phyloP scores from a whole-genome alignment of 2,329 filamentous ascomycete species.

The Keithomyces neogunnii region DNA sequence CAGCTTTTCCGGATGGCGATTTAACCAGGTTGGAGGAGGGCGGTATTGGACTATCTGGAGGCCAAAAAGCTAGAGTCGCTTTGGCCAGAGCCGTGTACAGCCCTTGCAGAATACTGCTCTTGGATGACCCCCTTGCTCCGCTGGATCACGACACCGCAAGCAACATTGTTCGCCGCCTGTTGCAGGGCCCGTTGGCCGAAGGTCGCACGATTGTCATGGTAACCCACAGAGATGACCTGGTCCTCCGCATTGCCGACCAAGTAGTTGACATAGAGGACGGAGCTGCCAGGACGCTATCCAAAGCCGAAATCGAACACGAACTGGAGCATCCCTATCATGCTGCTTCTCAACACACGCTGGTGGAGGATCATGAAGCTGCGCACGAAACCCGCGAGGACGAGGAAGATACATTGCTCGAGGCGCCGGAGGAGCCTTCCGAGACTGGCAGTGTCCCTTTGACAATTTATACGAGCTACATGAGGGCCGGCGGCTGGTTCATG shows the following conservation, averaged over 20 bases:
- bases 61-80: slow-evolving; percentile 54
- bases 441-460: slow-evolving; percentile 65
- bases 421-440: slow-evolving; percentile 24
- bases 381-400: slow-evolving; percentile 24
- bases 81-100: slow-evolving; percentile 56
- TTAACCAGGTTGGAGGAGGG: slow-evolving; percentile 53
- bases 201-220: slow-evolving; percentile 69
- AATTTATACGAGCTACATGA: slow-evolving; percentile 81
- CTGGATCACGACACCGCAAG: slow-evolving; percentile 54
- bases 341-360: slow-evolving; percentile 2
- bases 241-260: slow-evolving; percentile 63
- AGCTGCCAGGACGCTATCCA: slow-evolving; percentile 38
- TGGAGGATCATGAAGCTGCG: slow-evolving; percentile 14
- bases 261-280: slow-evolving; percentile 62
- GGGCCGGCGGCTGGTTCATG: slow-evolving; percentile 65
- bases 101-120: slow-evolving; percentile 44
- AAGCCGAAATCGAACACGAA: slow-evolving; percentile 33
- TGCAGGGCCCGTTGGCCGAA: slow-evolving; percentile 51
- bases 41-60: slow-evolving; percentile 54
- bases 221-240: slow-evolving; percentile 72
- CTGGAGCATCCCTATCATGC: slow-evolving; percentile 29
- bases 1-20: slow-evolving; percentile 48
- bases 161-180: slow-evolving; percentile 51
- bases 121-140: slow-evolving; percentile 57
- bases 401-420: slow-evolving; percentile 12